phyloP scores from a whole-genome alignment of 1,284 basidiomycete species.

The Malassezia cuniculi region DNA sequence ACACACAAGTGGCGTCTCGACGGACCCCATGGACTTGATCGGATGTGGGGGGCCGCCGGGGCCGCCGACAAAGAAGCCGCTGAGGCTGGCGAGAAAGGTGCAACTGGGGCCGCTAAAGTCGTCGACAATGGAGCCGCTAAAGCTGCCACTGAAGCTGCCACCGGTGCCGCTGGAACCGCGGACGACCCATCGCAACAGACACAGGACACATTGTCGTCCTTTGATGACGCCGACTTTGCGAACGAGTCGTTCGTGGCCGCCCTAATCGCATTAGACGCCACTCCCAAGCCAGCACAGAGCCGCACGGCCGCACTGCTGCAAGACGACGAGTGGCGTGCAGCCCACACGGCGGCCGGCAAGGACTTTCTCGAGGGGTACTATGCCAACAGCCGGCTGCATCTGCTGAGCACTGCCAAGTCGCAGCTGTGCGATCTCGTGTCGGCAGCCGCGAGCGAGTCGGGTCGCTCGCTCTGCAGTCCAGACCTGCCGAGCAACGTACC shows the following conservation, averaged over 20 bases:
- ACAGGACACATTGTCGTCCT: too few species aligned
- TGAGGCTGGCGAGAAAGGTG: neutral
- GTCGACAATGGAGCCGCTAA: too few species aligned
- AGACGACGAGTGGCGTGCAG: conserved; percentile 74
- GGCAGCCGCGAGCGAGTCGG: conserved; percentile 50
- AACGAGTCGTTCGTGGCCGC: too few species aligned
- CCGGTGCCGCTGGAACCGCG: too few species aligned
- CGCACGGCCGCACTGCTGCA: too few species aligned
- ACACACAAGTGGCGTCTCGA: conserved; percentile 51
- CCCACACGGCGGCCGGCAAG: conserved; percentile 68
- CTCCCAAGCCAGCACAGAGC: too few species aligned
- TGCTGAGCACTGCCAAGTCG: conserved; percentile 81
- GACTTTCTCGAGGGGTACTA: conserved; percentile 83
- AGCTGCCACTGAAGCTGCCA: too few species aligned
- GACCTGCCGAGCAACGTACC: conserved; percentile 41
- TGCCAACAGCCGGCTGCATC: conserved; percentile 78
- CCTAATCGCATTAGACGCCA: too few species aligned
- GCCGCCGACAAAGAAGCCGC: neutral
- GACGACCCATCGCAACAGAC: too few species aligned
- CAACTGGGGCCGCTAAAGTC: too few species aligned
- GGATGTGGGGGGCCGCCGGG: neutral
- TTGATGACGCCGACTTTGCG: too few species aligned
- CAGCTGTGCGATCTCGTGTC: conserved; percentile 70
- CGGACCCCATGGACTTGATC: too few species aligned
- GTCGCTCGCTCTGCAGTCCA: conserved; percentile 56